Evolutionary conservation across 306 rosid species (phyloP).

Genomic region (Boehmeria nivea): DNA sequence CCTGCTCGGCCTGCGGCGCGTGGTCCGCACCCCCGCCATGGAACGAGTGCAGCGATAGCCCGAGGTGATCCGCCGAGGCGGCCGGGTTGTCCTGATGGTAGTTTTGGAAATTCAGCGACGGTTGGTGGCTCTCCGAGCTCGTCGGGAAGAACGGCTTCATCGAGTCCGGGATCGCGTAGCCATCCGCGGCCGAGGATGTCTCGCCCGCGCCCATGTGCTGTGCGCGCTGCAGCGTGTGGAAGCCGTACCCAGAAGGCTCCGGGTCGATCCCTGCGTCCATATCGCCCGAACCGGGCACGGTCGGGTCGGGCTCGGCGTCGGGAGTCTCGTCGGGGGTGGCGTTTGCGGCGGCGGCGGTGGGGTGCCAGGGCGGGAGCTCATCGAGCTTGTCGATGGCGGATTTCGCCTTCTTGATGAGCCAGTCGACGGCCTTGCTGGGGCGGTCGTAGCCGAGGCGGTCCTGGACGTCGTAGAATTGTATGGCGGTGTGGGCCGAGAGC

Average conservation of each 20-base stretch:
- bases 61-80: conserved; percentile 54
- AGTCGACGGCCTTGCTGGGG: conserved; percentile 82
- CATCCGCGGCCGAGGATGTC: conserved; percentile 32
- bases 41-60: conserved; percentile 66
- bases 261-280: conserved; percentile 34
- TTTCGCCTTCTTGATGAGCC: conserved; percentile 82
- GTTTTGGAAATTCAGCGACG: conserved; percentile 50
- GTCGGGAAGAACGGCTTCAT: conserved; percentile 47
- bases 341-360: conserved; percentile 11
- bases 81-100: conserved; percentile 46
- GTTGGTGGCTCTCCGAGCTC: conserved; percentile 17
- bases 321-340: no score
- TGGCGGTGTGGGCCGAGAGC: conserved; percentile 78
- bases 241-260: conserved; percentile 63
- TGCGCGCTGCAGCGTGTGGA: conserved; percentile 35
- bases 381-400: conserved; percentile 67
- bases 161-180: conserved; percentile 44
- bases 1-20: conserved; percentile 33
- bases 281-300: conserved; percentile 25
- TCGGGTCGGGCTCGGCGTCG: conserved; percentile 17
- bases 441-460: conserved; percentile 81
- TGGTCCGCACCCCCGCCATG: conserved; percentile 33
- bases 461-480: conserved; percentile 82
- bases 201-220: conserved; percentile 24
- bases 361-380: conserved; percentile 65